phyloP scores from a whole-genome alignment of 371 early-diverging fungal genomes.

The Syncephalastrum monosporum region DNA sequence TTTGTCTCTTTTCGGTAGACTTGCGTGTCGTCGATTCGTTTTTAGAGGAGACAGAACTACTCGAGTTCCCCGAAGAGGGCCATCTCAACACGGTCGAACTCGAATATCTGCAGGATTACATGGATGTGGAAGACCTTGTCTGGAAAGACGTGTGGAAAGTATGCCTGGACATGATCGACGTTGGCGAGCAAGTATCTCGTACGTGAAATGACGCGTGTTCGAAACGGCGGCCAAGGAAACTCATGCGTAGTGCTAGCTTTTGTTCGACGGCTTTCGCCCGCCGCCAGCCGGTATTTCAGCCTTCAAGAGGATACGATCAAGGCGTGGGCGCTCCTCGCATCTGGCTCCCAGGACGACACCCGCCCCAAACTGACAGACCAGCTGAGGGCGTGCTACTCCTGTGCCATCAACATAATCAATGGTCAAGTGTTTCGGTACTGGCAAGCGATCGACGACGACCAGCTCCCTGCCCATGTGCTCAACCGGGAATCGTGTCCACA shows the following conservation, averaged over 20 bases:
- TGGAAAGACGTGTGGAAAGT: slow-evolving; percentile 18
- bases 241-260: too few species aligned
- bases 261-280: neutral
- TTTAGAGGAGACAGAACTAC: slow-evolving; percentile 3
- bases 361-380: slow-evolving; percentile 14
- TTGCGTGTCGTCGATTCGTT: neutral
- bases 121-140: slow-evolving; percentile 4
- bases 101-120: slow-evolving; percentile 4
- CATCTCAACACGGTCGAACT: slow-evolving; percentile 20
- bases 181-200: slow-evolving; percentile 15
- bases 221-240: neutral
- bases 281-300: slow-evolving; percentile 3
- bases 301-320: neutral
- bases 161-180: slow-evolving; percentile 19
- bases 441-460: neutral
- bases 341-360: too few species aligned
- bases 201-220: neutral
- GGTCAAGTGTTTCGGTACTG: slow-evolving; percentile 29
- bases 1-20: too few species aligned
- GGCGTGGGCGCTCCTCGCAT: too few species aligned
- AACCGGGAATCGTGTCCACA: too few species aligned
- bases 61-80: slow-evolving; percentile 18
- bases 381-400: slow-evolving; percentile 26
- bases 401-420: slow-evolving; percentile 24
- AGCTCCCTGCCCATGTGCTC: too few species aligned